Evolutionary conservation across 257 asterid species (phyloP).

Genomic region (Euphrasia confusa): DNA sequence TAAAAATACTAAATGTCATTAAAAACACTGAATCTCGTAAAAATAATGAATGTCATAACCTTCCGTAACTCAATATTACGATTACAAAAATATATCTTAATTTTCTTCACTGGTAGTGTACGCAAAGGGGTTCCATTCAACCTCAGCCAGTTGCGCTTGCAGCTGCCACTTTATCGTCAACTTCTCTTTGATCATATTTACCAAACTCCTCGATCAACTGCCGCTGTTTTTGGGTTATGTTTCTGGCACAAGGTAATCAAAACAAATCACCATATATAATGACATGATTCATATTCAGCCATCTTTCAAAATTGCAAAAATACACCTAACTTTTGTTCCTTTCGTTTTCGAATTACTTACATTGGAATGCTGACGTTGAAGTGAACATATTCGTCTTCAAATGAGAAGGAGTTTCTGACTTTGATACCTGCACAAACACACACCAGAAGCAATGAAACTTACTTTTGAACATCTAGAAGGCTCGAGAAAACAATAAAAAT

Average conservation of each 20-base stretch:
- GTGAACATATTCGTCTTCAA: conserved; percentile 30
- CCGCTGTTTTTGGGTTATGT: conserved; percentile 65
- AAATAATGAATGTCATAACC: not conserved
- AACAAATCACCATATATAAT: conserved; percentile 3
- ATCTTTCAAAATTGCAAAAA: no score
- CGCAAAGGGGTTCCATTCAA: not conserved
- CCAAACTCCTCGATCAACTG: conserved; percentile 68
- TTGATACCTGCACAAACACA: conserved; percentile 58
- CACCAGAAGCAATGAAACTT: not conserved
- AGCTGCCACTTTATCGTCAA: conserved; percentile 38
- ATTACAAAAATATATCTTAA: no score
- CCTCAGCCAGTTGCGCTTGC: conserved; percentile 49
- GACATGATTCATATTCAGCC: conserved; percentile 14
- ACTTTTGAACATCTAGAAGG: no score
- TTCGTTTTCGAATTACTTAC: no score
- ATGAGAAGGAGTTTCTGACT: conserved; percentile 58
- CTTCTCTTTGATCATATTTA: conserved; percentile 62
- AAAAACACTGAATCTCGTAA: no score
- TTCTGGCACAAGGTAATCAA: conserved; percentile 32
- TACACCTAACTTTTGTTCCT: no score
- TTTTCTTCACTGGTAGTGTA: not conserved
- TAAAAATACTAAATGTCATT: no score
- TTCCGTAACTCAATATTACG: not conserved
- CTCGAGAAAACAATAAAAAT: no score
- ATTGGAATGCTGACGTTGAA: no score